A percentile compares a stretch with the other conserved stretches of the same genome.
Evolutionary conservation across 352 stramenopile genomes (phyloP).

Genomic region (Elongisporangium prolatum): DNA sequence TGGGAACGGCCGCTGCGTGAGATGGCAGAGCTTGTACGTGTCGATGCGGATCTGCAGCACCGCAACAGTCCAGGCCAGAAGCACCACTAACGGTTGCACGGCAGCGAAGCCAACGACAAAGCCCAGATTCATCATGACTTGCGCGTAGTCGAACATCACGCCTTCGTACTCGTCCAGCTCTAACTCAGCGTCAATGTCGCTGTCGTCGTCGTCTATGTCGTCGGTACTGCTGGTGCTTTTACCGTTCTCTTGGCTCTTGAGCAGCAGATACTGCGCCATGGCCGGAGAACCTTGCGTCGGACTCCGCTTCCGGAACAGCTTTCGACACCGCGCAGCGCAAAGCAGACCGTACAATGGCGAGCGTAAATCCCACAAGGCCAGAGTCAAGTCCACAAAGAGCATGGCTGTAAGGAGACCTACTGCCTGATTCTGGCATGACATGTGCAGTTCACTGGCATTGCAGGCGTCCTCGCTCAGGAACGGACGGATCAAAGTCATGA

Average conservation of each 20-base stretch:
- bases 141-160: constrained; percentile 74
- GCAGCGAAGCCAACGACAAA: constrained; percentile 66
- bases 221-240: constrained; percentile 2
- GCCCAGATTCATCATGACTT: constrained; percentile 55
- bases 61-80: constrained; percentile 45
- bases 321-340: constrained; percentile 2
- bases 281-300: not conserved
- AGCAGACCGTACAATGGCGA: constrained; percentile 21
- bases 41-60: constrained; percentile 62
- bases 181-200: constrained; percentile 31
- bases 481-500: constrained; percentile 38
- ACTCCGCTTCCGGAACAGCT: not conserved
- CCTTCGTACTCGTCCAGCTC: constrained; percentile 51
- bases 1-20: constrained; percentile 64
- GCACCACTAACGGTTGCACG: constrained; percentile 26
- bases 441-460: constrained; percentile 3
- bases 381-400: constrained; percentile 35
- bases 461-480: constrained; percentile 21
- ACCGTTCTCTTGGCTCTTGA: constrained; percentile 1
- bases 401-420: constrained; percentile 41
- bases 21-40: constrained; percentile 53
- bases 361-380: constrained; percentile 44
- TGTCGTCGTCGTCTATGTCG: constrained; percentile 1
- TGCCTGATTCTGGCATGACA: constrained; percentile 43
- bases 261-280: constrained; percentile 2